Evolutionary conservation across 1,284 basidiomycete genomes (phyloP).

Genomic region (Cronartium ribicola): DNA sequence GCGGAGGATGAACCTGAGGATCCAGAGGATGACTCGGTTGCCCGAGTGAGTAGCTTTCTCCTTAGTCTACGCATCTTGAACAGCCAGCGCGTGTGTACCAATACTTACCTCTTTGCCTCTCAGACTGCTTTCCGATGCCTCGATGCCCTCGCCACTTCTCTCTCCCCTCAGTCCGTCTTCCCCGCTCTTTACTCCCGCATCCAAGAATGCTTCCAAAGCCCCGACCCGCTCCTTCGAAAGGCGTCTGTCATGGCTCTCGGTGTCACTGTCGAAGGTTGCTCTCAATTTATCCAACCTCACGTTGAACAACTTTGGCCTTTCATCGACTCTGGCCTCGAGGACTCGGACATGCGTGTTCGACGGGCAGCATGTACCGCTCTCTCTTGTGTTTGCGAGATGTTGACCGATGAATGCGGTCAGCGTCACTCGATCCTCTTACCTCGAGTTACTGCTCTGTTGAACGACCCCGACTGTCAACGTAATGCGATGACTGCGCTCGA

Average conservation of each 20-base stretch:
- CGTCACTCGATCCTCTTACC: slow-evolving; percentile 83
- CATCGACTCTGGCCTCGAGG: slow-evolving; percentile 81
- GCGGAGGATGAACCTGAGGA: slow-evolving; percentile 85
- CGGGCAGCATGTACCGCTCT: slow-evolving; percentile 93
- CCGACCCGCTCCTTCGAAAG: slow-evolving; percentile 71
- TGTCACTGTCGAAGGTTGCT: slow-evolving; percentile 94
- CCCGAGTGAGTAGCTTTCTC: slow-evolving; percentile 62
- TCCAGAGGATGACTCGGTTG: slow-evolving; percentile 78
- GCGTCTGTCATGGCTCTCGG: slow-evolving; percentile 95
- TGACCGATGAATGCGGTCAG: slow-evolving; percentile 84
- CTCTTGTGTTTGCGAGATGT: slow-evolving; percentile 95
- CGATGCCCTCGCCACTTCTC: slow-evolving; percentile 84
- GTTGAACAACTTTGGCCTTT: slow-evolving; percentile 91
- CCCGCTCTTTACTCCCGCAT: slow-evolving; percentile 69
- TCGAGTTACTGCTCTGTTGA: slow-evolving; percentile 67
- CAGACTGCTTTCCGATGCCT: slow-evolving; percentile 90
- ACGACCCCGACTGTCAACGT: slow-evolving; percentile 80
- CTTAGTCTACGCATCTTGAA: not conserved
- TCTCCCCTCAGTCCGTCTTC: slow-evolving; percentile 96
- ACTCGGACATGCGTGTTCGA: slow-evolving; percentile 76
- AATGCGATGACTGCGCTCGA: slow-evolving; percentile 94
- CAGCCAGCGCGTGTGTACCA: slow-evolving; percentile 10
- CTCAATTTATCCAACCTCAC: slow-evolving; percentile 92
- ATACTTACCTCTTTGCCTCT: slow-evolving; percentile 26
- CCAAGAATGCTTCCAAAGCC: slow-evolving; percentile 69